phyloP scores from a whole-genome alignment of 1,284 basidiomycete species.

The Gomphus bonarii region DNA sequence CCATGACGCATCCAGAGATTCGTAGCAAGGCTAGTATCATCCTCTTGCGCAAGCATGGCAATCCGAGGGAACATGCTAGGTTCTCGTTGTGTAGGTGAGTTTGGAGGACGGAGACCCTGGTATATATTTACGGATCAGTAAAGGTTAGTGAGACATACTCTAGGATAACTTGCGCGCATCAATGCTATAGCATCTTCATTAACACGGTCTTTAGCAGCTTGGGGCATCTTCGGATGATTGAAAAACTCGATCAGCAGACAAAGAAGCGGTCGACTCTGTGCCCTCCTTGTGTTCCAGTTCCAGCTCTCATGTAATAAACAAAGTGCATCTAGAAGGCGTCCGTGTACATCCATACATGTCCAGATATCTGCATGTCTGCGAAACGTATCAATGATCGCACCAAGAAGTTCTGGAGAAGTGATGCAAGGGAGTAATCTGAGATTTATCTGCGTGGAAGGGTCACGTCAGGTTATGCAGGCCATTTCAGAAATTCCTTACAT shows the following conservation, averaged over 20 bases:
- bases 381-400: constrained; percentile 52
- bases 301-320: constrained; percentile 50
- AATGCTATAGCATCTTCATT: constrained; percentile 47
- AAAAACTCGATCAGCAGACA: constrained; percentile 55
- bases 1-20: constrained; percentile 37
- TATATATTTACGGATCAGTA: not conserved
- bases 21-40: constrained; percentile 54
- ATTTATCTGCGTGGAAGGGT: constrained; percentile 38
- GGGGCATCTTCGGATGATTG: constrained; percentile 41
- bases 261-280: constrained; percentile 52
- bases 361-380: constrained; percentile 59
- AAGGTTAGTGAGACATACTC: not conserved
- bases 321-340: constrained; percentile 45
- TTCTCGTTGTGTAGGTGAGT: constrained; percentile 7
- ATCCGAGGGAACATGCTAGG: constrained; percentile 14
- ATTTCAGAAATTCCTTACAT: constrained; percentile 33
- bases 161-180: constrained; percentile 38
- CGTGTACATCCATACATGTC: constrained; percentile 62
- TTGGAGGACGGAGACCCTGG: constrained; percentile 6
- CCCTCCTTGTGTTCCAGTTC: constrained; percentile 39
- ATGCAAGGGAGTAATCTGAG: constrained; percentile 44
- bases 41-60: constrained; percentile 50
- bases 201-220: constrained; percentile 45
- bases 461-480: not conserved
- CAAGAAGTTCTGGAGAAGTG: constrained; percentile 39